phyloP scores from a whole-genome alignment of 768 basidiomycete genomes.

The Floccularia luteovirens region DNA sequence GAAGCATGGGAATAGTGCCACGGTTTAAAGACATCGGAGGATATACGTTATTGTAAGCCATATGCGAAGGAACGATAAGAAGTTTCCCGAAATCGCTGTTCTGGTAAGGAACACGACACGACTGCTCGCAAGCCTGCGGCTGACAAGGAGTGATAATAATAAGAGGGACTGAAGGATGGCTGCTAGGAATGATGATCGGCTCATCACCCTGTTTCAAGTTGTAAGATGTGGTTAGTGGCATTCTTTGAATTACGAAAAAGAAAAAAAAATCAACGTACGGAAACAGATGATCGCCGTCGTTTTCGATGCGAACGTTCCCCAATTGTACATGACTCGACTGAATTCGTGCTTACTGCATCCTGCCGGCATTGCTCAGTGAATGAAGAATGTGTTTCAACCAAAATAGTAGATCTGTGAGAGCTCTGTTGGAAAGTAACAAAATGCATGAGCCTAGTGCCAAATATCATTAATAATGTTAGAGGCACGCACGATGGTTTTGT shows the following conservation, averaged over 20 bases:
- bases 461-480: neutral
- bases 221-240: neutral
- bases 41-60: constrained; percentile 36
- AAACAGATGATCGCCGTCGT: constrained; percentile 14
- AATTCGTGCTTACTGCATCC: too few relatives aligned
- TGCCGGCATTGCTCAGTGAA: too few relatives aligned
- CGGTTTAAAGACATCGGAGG: constrained; percentile 28
- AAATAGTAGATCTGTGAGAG: too few relatives aligned
- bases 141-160: constrained; percentile 46
- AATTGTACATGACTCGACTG: too few relatives aligned
- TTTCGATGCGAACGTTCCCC: constrained; percentile 9
- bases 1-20: constrained; percentile 17
- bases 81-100: constrained; percentile 43
- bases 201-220: neutral
- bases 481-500: neutral
- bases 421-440: too few relatives aligned
- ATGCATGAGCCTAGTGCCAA: too few relatives aligned
- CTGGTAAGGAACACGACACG: constrained; percentile 45
- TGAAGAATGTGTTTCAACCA: too few relatives aligned
- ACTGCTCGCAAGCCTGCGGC: constrained; percentile 25
- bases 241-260: neutral
- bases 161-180: constrained; percentile 32
- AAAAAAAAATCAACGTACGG: constrained; percentile 10
- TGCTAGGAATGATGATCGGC: constrained; percentile 20
- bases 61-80: constrained; percentile 42